Conservation (phyloP, 495 filamentous ascomycete species). For the Lophiostoma macrostomum region DNA sequence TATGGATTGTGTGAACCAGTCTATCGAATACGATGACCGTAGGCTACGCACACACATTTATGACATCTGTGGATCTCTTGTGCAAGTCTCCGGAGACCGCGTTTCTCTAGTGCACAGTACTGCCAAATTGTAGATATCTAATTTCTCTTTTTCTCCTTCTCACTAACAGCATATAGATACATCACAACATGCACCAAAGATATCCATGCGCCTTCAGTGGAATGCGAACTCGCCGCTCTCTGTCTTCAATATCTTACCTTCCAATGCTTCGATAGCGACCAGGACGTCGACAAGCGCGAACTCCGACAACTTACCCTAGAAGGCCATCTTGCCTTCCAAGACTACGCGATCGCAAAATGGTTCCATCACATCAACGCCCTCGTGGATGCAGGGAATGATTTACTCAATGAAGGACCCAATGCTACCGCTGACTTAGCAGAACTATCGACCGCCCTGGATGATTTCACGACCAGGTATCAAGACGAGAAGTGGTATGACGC, state of each 20-base stretch:
- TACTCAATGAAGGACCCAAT: neutral
- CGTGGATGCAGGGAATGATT: constrained; percentile 9
- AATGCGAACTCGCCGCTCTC: constrained; percentile 40
- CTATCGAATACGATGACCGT: constrained; percentile 10
- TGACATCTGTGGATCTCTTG: constrained; percentile 48
- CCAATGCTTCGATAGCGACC: constrained; percentile 33
- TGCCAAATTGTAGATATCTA: constrained; percentile 42
- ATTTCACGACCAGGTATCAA: constrained; percentile 1
- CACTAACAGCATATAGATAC: constrained; percentile 21
- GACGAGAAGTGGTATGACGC: constrained; percentile 4
- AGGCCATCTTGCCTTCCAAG: constrained; percentile 40
- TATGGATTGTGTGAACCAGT: constrained; percentile 15
- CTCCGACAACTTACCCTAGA: constrained; percentile 22
- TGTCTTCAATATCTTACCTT: constrained; percentile 44
- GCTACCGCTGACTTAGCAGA: neutral
- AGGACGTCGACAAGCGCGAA: constrained; percentile 19
- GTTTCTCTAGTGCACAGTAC: constrained; percentile 44
- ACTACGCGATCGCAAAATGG: constrained; percentile 45
- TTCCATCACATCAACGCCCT: constrained; percentile 38
- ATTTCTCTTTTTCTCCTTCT: neutral
- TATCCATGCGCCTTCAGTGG: constrained; percentile 35
- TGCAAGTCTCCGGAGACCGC: constrained; percentile 20
- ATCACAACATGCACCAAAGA: constrained; percentile 29
- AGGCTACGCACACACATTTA: constrained; percentile 37
- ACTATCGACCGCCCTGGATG: constrained; percentile 4